A percentile compares a stretch with the other conserved stretches of the same genome.
phyloP scores from a whole-genome alignment of 345 rosid genomes.

The Melaleuca quinquenervia region DNA sequence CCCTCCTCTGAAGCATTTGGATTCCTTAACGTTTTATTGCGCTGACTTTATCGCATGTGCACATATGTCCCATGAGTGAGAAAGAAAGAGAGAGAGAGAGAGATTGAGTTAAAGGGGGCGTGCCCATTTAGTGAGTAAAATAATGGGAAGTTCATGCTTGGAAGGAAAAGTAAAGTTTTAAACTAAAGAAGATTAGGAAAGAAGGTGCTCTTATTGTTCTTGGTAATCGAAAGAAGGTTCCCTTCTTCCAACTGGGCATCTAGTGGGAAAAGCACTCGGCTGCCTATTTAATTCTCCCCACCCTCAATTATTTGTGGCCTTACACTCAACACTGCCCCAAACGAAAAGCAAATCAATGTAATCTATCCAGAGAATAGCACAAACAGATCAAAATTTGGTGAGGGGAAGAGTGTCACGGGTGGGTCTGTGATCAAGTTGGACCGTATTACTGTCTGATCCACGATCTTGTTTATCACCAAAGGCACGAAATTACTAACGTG shows the following conservation, averaged over 20 bases:
- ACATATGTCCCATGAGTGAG: neutral
- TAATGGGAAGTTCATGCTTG: constrained; percentile 1
- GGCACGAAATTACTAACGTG: neutral
- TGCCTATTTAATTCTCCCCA: neutral
- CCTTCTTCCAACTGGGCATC: neutral
- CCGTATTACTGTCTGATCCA: neutral
- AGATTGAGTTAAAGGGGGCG: neutral
- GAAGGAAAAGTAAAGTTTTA: constrained; percentile 1
- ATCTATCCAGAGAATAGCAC: neutral
- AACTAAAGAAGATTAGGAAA: neutral
- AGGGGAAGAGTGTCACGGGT: neutral
- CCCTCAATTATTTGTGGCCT: neutral
- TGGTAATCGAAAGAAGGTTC: neutral
- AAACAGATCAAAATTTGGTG: neutral
- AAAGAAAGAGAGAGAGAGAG: neutral
- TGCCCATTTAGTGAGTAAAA: neutral
- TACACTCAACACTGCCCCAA: neutral
- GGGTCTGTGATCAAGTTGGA: neutral
- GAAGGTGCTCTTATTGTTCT: neutral
- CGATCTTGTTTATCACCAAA: neutral
- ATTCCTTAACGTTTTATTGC: constrained; percentile 10
- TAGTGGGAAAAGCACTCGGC: neutral
- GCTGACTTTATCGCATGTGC: neutral
- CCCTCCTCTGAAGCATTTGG: constrained; percentile 28
- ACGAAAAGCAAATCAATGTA: neutral